Conservation (phyloP, 2,329 filamentous ascomycete species). For the Chrysoporthe cubensis region DNA sequence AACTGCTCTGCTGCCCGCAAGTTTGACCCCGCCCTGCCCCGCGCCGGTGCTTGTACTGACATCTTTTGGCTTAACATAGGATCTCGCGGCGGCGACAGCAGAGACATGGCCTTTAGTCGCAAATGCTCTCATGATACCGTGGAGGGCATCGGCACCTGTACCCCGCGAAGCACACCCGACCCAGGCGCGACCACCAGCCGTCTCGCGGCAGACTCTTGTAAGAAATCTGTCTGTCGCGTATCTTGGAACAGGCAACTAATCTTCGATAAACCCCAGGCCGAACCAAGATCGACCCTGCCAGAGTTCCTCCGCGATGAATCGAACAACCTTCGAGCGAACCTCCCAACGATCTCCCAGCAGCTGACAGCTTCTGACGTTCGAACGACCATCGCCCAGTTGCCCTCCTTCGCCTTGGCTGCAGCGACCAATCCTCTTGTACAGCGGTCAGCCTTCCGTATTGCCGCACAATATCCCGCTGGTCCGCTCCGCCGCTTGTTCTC, state of each 20-base stretch:
- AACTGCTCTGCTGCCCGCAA: slow-evolving; percentile 28
- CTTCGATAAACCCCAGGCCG: slow-evolving; percentile 17
- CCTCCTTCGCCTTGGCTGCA: slow-evolving; percentile 36
- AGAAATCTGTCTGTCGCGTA: not conserved
- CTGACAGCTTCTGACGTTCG: slow-evolving; percentile 39
- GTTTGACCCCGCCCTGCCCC: slow-evolving; percentile 6
- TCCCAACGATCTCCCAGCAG: slow-evolving; percentile 28
- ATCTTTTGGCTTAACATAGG: slow-evolving; percentile 38
- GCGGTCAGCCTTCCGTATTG: slow-evolving; percentile 10
- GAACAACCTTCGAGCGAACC: not conserved
- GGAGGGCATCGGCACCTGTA: slow-evolving; percentile 32
- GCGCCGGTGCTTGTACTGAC: not conserved
- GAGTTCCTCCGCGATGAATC: slow-evolving; percentile 17
- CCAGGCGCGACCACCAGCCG: not conserved
- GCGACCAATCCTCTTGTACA: slow-evolving; percentile 35
- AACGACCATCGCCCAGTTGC: slow-evolving; percentile 38
- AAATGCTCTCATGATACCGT: slow-evolving; percentile 41
- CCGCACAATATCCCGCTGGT: not conserved
- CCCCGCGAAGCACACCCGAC: slow-evolving; percentile 1
- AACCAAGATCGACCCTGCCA: slow-evolving; percentile 17
- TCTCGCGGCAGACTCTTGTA: not conserved
- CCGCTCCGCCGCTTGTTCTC: slow-evolving; percentile 19
- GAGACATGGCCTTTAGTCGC: slow-evolving; percentile 49
- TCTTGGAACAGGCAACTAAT: not conserved
- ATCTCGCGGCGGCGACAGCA: slow-evolving; percentile 45